Evolutionary conservation across 176 grass and related monocot species (phyloP).

Genomic region (Avena eriantha): DNA sequence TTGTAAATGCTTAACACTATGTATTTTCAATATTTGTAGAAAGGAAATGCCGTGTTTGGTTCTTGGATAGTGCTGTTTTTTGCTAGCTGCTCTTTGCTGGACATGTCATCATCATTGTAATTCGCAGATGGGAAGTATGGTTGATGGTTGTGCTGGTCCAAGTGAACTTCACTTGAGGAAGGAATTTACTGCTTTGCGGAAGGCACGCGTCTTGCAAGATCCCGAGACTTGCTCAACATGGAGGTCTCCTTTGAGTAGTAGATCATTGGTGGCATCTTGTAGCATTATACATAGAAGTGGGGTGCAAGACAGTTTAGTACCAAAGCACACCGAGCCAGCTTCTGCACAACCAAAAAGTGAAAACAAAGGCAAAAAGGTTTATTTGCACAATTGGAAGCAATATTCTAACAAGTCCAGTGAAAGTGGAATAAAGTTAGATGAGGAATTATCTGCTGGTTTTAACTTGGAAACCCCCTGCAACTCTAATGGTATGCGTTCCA

Average conservation of each 20-base stretch:
- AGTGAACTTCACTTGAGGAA: conserved; percentile 86
- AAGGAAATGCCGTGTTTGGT: not conserved
- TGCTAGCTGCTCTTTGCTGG: conserved; percentile 13
- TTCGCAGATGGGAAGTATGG: conserved; percentile 45
- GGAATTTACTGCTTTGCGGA: conserved; percentile 65
- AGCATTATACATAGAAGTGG: conserved; percentile 37
- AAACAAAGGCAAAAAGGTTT: conserved; percentile 70
- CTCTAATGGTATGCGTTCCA: conserved; percentile 53
- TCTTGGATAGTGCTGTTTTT: not conserved
- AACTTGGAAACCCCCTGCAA: conserved; percentile 52
- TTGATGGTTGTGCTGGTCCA: conserved; percentile 72
- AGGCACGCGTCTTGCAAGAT: conserved; percentile 64
- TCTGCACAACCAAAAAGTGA: conserved; percentile 45
- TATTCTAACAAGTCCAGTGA: conserved; percentile 68
- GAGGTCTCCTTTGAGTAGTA: conserved; percentile 64
- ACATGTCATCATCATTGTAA: not conserved
- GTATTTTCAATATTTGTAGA: conserved; percentile 17
- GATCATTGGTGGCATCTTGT: conserved; percentile 49
- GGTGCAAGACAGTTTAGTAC: conserved; percentile 20
- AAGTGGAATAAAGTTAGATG: conserved; percentile 52
- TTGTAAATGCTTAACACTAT: not conserved
- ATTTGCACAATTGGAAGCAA: conserved; percentile 89
- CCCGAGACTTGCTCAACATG: conserved; percentile 79
- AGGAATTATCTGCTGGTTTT: conserved; percentile 52
- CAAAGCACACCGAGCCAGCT: conserved; percentile 41